A percentile compares a stretch with the other conserved stretches of the same genome.
These are phyloP conservation scores for Globisporangium nunn DNA, from an alignment of 352 stramenopile genomes.

Conservation along the genomic window DNA sequence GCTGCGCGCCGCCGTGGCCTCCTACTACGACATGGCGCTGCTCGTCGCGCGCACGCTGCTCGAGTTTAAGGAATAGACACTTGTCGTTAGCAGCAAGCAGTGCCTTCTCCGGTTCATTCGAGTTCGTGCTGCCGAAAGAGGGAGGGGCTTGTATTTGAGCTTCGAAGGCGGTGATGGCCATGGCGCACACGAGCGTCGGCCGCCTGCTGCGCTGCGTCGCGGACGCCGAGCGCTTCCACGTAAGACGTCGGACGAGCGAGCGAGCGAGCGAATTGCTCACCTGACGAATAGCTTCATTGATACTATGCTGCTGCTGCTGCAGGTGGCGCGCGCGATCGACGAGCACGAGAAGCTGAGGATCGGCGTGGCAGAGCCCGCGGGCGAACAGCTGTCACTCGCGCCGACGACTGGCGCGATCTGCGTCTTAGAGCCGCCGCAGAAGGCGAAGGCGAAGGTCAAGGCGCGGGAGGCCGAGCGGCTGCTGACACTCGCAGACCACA, in stretches of 20 bases:
- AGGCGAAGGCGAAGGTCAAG: background rate
- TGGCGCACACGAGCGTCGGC: constrained; percentile 19
- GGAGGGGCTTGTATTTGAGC: background rate
- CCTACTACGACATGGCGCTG: constrained; percentile 84
- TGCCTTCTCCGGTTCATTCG: too few relatives aligned
- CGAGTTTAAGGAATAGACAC: constrained; percentile 76
- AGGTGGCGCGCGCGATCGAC: constrained; percentile 38
- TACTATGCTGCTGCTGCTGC: background rate
- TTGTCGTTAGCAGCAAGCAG: background rate
- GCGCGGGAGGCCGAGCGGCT: constrained; percentile 13
- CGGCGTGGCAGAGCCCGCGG: too few relatives aligned
- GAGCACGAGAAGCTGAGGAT: constrained; percentile 3
- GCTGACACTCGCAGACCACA: constrained; percentile 48
- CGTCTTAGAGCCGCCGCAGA: background rate
- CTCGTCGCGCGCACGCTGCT: constrained; percentile 68
- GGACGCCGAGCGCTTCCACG: constrained; percentile 39
- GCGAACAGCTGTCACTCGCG: background rate
- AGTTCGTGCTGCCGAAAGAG: too few relatives aligned
- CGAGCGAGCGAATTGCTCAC: background rate
- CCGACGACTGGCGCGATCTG: background rate
- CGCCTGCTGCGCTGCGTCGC: constrained; percentile 30
- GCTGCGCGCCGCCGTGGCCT: constrained; percentile 76
- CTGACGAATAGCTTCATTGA: background rate
- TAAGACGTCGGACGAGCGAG: constrained; percentile 6
- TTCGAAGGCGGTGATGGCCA: constrained; percentile 2